Conservation (phyloP, 768 basidiomycete species). For the Filobasidium floriforme region DNA sequence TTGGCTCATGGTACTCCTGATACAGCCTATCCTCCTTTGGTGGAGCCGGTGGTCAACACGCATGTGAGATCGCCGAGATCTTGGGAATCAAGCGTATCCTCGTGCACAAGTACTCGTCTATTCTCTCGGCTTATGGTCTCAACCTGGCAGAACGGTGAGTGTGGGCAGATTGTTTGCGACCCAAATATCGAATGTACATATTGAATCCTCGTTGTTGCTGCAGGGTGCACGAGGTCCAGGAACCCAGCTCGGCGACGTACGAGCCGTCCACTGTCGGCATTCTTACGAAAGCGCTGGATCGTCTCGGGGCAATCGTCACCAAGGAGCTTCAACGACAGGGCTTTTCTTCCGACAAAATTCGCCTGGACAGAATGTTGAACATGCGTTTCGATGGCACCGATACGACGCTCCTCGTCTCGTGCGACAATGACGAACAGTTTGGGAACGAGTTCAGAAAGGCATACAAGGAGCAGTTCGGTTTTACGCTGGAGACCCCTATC, state of each 20-base stretch:
- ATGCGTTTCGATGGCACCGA: constrained; percentile 50
- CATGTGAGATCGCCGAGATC: constrained; percentile 34
- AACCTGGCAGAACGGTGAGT: constrained; percentile 43
- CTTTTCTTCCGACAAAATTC: constrained; percentile 64
- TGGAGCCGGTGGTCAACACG: constrained; percentile 43
- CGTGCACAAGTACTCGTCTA: constrained; percentile 66
- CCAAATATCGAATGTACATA: too few relatives aligned
- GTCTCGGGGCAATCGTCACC: constrained; percentile 57
- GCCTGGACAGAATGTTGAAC: constrained; percentile 58
- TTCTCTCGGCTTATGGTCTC: constrained; percentile 90
- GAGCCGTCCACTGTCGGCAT: constrained; percentile 54
- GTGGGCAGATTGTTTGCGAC: too few relatives aligned
- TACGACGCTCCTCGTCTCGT: constrained; percentile 75
- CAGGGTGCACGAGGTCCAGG: constrained; percentile 74
- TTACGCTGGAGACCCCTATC: constrained; percentile 77
- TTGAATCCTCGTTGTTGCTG: too few relatives aligned
- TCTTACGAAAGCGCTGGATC: constrained; percentile 63
- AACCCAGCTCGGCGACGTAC: constrained; percentile 73
- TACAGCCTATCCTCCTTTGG: constrained; percentile 44
- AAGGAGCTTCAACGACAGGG: constrained; percentile 69
- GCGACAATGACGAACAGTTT: constrained; percentile 62
- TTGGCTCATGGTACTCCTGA: too few relatives aligned
- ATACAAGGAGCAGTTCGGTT: constrained; percentile 85
- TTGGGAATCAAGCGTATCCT: constrained; percentile 24
- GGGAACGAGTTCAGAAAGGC: constrained; percentile 67